Evolutionary conservation across 148 eudicot genomes (phyloP), one percentile per base, ranked within the genome.

Genomic region (Polygonum maritimum): DNA sequence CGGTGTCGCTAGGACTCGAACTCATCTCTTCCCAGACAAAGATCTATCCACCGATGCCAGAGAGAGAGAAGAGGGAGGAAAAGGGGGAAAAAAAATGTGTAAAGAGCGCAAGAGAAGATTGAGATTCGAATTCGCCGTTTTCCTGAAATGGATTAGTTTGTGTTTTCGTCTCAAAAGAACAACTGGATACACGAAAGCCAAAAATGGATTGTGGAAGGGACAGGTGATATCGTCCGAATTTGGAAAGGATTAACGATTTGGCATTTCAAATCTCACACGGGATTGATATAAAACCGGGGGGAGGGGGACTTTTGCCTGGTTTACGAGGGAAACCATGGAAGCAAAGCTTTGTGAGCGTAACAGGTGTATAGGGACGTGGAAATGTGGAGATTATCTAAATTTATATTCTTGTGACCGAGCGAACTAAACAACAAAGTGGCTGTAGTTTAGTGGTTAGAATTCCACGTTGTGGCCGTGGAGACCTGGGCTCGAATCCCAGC

Each of bases 401-500:
- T 0, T 26, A 0, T 26, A 26, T 26, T 26, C 31, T 26, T 26
- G 31, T 26, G 31, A 26, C 31, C 31, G 31, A 26, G 31, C 1
- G 31, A 26, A 26, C 31, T 26, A 16, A 5, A 35, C 40, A 77
- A 0, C 51, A 48, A 52, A 6, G 67, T 38, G 40, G 51, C 73
- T 77, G n/a, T 71, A 33, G 15, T 49, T 54, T 52, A 41, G 40
- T 70, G 73, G 73, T 70, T 26, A 70, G 73, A 70, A 70, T 70
- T 70, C 73, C 73, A 70, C 48, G 69, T 52, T 71, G 80, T 81
- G 80, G 81, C 81, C 77, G 81, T 79, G 81, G 78, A 79, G 81
- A 79, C 81, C 81, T 74, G 78, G 78, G 81, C 81, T 74, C 77
- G 77, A 74, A 79, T 74, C 78, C 81, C 81, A 74, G 77, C 78